Evolutionary conservation across 1,139 yeast genomes (phyloP).

Genomic region (Sugiyamaella grinbergsii): DNA sequence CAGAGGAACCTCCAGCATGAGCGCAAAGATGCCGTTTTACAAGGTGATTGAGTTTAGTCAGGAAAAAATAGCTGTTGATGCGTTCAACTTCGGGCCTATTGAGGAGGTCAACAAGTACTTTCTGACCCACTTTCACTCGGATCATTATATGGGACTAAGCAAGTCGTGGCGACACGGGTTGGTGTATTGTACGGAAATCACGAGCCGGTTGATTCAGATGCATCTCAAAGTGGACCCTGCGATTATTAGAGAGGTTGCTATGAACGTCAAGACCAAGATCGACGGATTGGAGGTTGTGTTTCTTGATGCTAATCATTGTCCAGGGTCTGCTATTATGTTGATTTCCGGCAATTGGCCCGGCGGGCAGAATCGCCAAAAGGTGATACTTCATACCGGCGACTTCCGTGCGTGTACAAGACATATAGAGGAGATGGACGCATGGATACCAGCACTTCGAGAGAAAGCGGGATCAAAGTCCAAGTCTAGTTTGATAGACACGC

Average conservation of each 20-base stretch:
- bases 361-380: constrained; percentile 30
- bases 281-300: constrained; percentile 60
- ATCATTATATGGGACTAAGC: constrained; percentile 85
- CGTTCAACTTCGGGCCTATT: constrained; percentile 45
- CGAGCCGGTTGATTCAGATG: constrained; percentile 57
- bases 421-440: constrained; percentile 37
- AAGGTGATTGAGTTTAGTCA: constrained; percentile 40
- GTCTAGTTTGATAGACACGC: constrained; percentile 49
- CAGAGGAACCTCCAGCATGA: neutral
- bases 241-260: constrained; percentile 52
- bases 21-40: constrained; percentile 39
- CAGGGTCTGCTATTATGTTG: constrained; percentile 84
- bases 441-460: constrained; percentile 20
- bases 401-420: constrained; percentile 63
- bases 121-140: constrained; percentile 78
- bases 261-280: constrained; percentile 44
- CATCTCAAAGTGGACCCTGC: constrained; percentile 59
- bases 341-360: constrained; percentile 52
- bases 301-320: constrained; percentile 91
- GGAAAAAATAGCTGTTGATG: constrained; percentile 44
- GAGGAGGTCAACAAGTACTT: constrained; percentile 40
- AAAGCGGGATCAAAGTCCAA: neutral
- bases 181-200: constrained; percentile 71
- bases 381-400: constrained; percentile 85
- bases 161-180: constrained; percentile 72